Evolutionary conservation across 116 monocot species (phyloP), one percentile per base, ranked within the genome.

Genomic region (Iris pallida): DNA sequence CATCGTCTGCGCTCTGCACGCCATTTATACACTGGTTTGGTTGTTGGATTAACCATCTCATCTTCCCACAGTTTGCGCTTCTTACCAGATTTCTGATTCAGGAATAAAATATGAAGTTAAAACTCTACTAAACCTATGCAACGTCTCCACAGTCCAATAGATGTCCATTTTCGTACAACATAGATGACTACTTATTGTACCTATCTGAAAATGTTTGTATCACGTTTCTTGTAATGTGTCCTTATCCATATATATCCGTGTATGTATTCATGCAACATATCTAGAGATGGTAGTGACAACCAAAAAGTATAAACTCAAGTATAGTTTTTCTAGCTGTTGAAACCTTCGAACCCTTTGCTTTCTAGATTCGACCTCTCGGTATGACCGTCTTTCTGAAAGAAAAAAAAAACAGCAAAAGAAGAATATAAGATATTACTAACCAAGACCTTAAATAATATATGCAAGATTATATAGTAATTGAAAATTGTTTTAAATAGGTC

Each of bases 11-110:
- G 83, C 71, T 92, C 92, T 11, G 80, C 40, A 49, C 85, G 84
- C 96, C 96, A 96, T 75, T 96, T 96, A 45, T 91, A 96, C 7
- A 96, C 92, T 5, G 89, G 92, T 53, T 59, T 82, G 0, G 56
- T 59, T 20, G 83, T 83, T 42, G 80, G 85, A 10, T 8, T 59
- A 46, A 73, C 86, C 59, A 85, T 75, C 77, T 96, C 96, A 45
- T 89, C 89, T 41, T 88, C 82, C 5, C 79, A 86, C 5, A 96
- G 82, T 62, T 92, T 92, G 30, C 89, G 84, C 61, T 86, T 91
- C 8, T 77, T 78, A 4, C 92, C 96, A 53, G 92, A 75, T 83
- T 96, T 96, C 95, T 96, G 75, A 10, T 68, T 61, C 60, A 72
- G 8, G 19, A 48, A 71, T 15, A 18, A 45, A 54, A 7, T 3